Conservation (phyloP, 139 green algal species). For the Dunaliella primolecta region DNA sequence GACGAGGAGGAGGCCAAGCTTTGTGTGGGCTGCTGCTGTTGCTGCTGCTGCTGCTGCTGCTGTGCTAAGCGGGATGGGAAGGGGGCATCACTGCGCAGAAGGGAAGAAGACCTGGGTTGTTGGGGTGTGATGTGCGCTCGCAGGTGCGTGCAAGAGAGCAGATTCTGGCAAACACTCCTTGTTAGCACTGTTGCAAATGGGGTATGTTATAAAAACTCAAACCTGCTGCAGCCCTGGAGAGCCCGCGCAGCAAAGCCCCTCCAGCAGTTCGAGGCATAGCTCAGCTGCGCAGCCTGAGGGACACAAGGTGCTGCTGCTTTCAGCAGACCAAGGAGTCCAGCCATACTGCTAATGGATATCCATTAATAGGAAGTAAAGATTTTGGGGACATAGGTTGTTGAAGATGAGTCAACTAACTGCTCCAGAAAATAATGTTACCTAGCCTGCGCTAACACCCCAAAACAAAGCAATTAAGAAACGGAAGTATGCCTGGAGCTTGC, state of each 20-base stretch:
- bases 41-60: not conserved
- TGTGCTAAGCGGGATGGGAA: not conserved
- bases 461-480: too few species aligned
- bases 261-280: too few species aligned
- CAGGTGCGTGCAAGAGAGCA: too few species aligned
- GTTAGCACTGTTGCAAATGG: not conserved
- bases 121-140: not conserved
- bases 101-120: not conserved
- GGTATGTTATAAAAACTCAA: not conserved
- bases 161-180: too few species aligned
- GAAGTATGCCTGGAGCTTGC: too few species aligned
- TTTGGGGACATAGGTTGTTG: too few species aligned
- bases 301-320: not conserved
- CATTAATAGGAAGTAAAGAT: too few species aligned
- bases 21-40: not conserved
- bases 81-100: not conserved
- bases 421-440: too few species aligned
- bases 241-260: slow-evolving; percentile 11
- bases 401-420: too few species aligned
- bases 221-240: not conserved
- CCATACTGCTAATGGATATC: not conserved
- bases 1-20: not conserved
- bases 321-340: not conserved
- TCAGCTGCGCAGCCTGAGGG: not conserved
- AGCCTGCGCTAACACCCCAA: too few species aligned